These are phyloP conservation scores for Lithospermum erythrorhizon DNA, from an alignment of 257 asterid species.

Conservation along the genomic window DNA sequence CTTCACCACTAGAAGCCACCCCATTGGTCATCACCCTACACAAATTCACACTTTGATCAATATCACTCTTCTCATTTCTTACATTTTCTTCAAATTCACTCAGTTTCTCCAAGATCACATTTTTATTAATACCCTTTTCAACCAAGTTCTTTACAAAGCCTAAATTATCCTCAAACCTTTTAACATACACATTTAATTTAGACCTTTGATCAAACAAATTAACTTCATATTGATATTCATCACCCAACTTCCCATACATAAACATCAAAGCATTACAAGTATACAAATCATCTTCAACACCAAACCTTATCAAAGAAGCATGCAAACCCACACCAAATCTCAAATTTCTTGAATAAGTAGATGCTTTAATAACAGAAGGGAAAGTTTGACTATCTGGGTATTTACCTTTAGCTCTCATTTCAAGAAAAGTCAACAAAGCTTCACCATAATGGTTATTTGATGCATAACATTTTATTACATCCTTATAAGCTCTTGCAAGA, in stretches of 20 bases:
- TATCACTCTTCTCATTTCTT: conserved; percentile 1
- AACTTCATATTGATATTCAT: not conserved
- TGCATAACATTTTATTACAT: conserved; percentile 65
- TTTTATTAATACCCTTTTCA: conserved; percentile 2
- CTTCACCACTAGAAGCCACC: conserved; percentile 8
- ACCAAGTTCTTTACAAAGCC: not conserved
- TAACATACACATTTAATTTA: conserved; percentile 12
- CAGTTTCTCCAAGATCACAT: not conserved
- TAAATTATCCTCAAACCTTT: not conserved
- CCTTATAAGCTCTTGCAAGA: conserved; percentile 66
- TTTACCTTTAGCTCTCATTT: conserved; percentile 58
- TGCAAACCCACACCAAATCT: conserved; percentile 67
- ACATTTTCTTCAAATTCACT: not conserved
- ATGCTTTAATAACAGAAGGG: conserved; percentile 70
- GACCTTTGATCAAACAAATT: conserved; percentile 38
- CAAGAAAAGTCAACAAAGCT: conserved; percentile 42
- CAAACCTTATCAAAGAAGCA: conserved; percentile 55
- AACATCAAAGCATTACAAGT: conserved; percentile 91
- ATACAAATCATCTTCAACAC: conserved; percentile 53
- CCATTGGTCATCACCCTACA: conserved; percentile 4
- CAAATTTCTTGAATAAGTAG: conserved; percentile 49
- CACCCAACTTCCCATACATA: conserved; percentile 70
- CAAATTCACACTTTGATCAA: conserved; percentile 8
- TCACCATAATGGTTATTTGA: conserved; percentile 39
- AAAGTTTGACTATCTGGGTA: conserved; percentile 62